Percentiles rank a stretch among this genome's conserved stretches.
phyloP scores from a whole-genome alignment of 2,329 filamentous ascomycete genomes.

The Ascochyta lentis region DNA sequence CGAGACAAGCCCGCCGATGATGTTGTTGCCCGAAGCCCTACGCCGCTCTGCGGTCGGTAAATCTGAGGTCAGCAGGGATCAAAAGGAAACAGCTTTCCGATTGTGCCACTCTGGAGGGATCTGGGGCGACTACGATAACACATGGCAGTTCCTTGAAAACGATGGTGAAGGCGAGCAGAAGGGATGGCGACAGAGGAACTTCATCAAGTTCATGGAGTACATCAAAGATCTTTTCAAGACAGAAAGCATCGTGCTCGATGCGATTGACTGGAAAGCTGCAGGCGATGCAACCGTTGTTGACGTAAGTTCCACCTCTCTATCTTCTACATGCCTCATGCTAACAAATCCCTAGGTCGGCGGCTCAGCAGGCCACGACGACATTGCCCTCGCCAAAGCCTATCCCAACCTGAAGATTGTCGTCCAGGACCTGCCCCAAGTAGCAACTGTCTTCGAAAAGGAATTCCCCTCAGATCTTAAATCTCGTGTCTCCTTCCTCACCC shows the following conservation, averaged over 20 bases:
- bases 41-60: constrained; percentile 36
- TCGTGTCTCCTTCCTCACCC: constrained; percentile 51
- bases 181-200: constrained; percentile 41
- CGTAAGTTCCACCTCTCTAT: constrained; percentile 22
- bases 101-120: constrained; percentile 36
- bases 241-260: constrained; percentile 33
- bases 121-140: constrained; percentile 32
- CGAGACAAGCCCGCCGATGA: constrained; percentile 36
- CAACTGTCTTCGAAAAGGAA: constrained; percentile 31
- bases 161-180: constrained; percentile 39
- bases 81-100: constrained; percentile 38
- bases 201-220: constrained; percentile 44
- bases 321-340: constrained; percentile 1
- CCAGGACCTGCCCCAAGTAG: constrained; percentile 40
- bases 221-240: constrained; percentile 43
- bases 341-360: constrained; percentile 29
- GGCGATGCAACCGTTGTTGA: constrained; percentile 38
- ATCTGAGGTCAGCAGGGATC: constrained; percentile 27
- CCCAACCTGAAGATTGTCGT: constrained; percentile 41
- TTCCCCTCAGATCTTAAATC: constrained; percentile 31
- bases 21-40: constrained; percentile 38
- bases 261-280: constrained; percentile 34
- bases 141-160: constrained; percentile 43
- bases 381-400: constrained; percentile 34
- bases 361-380: constrained; percentile 42